These are phyloP conservation scores for Malania oleifera DNA, from an alignment of 164 flowering plant genomes.

Conservation along the genomic window DNA sequence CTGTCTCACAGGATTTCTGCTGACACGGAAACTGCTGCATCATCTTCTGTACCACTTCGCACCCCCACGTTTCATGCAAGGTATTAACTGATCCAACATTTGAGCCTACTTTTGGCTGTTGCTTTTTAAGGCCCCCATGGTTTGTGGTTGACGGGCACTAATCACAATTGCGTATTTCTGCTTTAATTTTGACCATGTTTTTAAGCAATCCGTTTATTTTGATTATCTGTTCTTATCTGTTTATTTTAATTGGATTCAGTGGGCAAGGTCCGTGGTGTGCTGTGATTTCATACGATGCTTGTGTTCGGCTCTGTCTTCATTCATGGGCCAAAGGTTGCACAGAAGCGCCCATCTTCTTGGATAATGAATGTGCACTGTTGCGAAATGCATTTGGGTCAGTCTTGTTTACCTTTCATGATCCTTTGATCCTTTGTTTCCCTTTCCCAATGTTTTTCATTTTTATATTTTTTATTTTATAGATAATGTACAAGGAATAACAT, in stretches of 20 bases:
- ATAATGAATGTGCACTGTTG: slow-evolving; percentile 3
- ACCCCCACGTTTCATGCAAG: slow-evolving; percentile 7
- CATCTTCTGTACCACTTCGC: background rate
- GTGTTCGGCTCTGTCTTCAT: slow-evolving; percentile 7
- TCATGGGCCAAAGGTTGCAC: background rate
- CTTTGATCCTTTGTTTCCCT: background rate
- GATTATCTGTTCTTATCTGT: background rate
- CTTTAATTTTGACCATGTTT: background rate
- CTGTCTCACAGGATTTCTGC: background rate
- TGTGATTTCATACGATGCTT: slow-evolving; percentile 6
- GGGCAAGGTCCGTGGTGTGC: slow-evolving; percentile 6
- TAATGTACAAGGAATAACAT: background rate
- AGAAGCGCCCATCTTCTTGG: slow-evolving; percentile 3
- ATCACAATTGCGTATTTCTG: background rate
- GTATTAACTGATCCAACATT: background rate
- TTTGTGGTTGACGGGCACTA: background rate
- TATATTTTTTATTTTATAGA: background rate
- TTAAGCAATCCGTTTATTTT: background rate
- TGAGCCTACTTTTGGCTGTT: background rate
- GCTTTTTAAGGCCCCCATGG: too few relatives aligned
- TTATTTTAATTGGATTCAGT: slow-evolving; percentile 3
- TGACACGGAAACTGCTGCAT: background rate
- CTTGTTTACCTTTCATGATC: background rate
- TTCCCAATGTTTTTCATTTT: background rate
- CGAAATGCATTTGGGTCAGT: slow-evolving; percentile 9